Evolutionary conservation across 208 protist species (phyloP), one percentile per base, ranked within the genome.

Genomic region (Acanthamoeba triangularis): DNA sequence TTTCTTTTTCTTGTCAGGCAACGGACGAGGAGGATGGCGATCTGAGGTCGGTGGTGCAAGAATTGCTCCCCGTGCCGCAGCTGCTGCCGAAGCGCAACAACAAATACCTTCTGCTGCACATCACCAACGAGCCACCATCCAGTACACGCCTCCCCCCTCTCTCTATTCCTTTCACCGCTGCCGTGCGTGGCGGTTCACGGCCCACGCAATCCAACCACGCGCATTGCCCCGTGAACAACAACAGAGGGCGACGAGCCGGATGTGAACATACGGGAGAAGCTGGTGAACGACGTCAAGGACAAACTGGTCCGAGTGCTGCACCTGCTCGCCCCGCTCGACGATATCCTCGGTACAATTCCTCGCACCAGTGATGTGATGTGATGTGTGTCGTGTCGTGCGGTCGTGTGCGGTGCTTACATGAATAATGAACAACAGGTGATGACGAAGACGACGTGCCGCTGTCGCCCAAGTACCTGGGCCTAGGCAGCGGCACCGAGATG

Each of bases 271-370:
- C 85, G 85, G 7, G 63, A 74, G 41, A 69, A 52, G 63, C 10
- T 74, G 54, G 59, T 92, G 59, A 92, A 67, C 85, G 85, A 92
- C 59, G 54, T 92, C 0, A 92, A 92, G 85, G 85, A 92, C 59
- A 92, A 92, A 35, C 85, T 92, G 30, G 54, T 67, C 6, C 54
- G 63, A n/a, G 85, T 92, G 37, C 63, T 92, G 18, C 63, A 74
- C 59, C 28, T 92, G 59, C 54, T 92, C 85, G 85, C 85, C 3
- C 85, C 85, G 59, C 44, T 92, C 10, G 85, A 92, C 41, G 85
- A 92, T 59, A 92, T 92, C 35, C 63, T 92, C 23, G 85, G 59
- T 84, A 84, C 41, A 0, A 28, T 25, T 1, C 13, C 56, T 63
- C 56, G 20, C 25, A 16, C 59, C 59, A 65, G 25, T 65, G 0